These are phyloP conservation scores for Metschnikowia picachoensis DNA, from an alignment of 805 yeast species.

Conservation along the genomic window DNA sequence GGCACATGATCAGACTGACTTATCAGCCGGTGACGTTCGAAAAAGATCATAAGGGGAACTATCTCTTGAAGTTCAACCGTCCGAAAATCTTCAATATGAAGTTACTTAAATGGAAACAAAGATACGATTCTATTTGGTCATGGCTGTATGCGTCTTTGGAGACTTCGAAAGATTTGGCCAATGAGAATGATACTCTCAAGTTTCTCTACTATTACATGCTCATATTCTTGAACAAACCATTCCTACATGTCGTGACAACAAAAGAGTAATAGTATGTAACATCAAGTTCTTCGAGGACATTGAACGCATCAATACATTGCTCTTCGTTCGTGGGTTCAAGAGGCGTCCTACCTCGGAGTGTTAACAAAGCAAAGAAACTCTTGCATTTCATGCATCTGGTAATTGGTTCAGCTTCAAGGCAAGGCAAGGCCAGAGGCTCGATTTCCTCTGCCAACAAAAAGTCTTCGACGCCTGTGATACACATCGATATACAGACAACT, in stretches of 20 bases:
- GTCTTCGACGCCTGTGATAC: too few species aligned
- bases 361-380: too few species aligned
- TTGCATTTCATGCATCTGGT: too few species aligned
- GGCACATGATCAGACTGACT: constrained; percentile 16
- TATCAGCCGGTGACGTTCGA: constrained; percentile 17
- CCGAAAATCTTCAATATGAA: constrained; percentile 16
- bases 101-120: constrained; percentile 17
- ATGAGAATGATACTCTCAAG: constrained; percentile 17
- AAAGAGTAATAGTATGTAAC: too few species aligned
- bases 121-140: constrained; percentile 9
- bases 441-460: too few species aligned
- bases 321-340: too few species aligned
- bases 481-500: too few species aligned
- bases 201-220: constrained; percentile 15
- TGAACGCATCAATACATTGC: too few species aligned
- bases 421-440: too few species aligned
- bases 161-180: constrained; percentile 9
- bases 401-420: too few species aligned
- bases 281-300: too few species aligned
- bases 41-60: constrained; percentile 16
- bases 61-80: constrained; percentile 18
- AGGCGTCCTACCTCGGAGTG: too few species aligned
- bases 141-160: constrained; percentile 17
- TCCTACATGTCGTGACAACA: constrained; percentile 18
- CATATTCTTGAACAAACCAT: constrained; percentile 18